Evolutionary conservation across 345 rosid genomes (phyloP).

Genomic region (Syzygium aromaticum): DNA sequence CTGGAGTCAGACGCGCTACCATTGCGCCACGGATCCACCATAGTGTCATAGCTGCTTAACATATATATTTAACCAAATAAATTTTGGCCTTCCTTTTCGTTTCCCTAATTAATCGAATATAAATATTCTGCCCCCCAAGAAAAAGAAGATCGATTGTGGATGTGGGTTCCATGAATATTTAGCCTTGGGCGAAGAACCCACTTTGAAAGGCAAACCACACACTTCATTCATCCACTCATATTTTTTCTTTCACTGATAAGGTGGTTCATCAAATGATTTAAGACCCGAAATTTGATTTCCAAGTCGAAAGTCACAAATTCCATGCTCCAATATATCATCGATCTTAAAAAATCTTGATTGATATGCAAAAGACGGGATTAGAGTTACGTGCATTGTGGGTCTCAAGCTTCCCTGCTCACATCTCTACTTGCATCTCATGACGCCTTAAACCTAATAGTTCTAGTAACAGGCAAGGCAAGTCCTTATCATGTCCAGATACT

Average conservation of each 20-base stretch:
- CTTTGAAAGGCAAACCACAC: background rate
- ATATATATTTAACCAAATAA: fast-evolving
- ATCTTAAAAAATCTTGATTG: background rate
- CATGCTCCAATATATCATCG: background rate
- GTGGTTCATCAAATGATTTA: background rate
- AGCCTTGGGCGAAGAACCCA: background rate
- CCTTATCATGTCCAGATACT: background rate
- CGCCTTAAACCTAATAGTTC: background rate
- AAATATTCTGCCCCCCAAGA: no score
- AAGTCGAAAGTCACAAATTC: background rate
- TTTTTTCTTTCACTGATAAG: no score
- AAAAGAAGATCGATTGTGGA: background rate
- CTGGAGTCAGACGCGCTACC: constrained; percentile 99
- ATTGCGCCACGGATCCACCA: constrained; percentile 89
- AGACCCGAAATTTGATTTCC: background rate
- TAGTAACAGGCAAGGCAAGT: background rate
- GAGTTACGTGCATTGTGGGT: background rate
- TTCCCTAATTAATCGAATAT: no score
- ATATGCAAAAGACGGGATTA: background rate
- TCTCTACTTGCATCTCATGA: no score
- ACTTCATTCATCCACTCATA: no score
- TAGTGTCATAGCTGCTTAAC: fast-evolving
- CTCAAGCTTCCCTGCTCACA: no score
- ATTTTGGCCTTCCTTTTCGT: background rate
- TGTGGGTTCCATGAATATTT: background rate